Percentiles rank a stretch among this genome's conserved stretches.
These are phyloP conservation scores for Trichoderma sp. DNA, from an alignment of 2,329 filamentous ascomycete genomes.

Conservation along the genomic window DNA sequence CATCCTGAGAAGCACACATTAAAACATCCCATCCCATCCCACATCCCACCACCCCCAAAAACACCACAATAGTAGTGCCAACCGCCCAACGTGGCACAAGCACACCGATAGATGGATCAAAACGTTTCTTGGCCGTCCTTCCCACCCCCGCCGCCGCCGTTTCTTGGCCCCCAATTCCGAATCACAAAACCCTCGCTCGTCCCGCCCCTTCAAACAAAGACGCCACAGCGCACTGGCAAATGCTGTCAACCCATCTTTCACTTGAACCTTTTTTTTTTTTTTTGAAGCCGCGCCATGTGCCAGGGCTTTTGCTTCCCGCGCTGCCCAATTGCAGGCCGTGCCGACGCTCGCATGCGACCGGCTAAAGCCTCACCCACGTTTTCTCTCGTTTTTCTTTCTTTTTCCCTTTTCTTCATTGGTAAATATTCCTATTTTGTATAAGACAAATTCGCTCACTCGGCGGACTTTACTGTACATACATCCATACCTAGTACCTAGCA, in stretches of 20 bases:
- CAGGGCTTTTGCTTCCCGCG: neutral
- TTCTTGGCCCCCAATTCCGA: neutral
- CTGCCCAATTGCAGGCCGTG: constrained; percentile 1
- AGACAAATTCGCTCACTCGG: constrained; percentile 7
- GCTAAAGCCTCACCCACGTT: neutral
- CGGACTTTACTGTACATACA: neutral
- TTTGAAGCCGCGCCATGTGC: neutral
- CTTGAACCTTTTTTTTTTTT: neutral
- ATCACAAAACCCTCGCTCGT: neutral
- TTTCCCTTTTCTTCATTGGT: no score
- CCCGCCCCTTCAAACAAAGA: neutral
- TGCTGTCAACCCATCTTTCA: neutral
- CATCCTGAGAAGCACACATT: neutral
- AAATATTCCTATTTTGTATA: no score
- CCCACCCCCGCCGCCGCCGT: neutral
- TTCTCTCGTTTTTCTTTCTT: neutral
- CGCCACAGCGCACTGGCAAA: constrained; percentile 9
- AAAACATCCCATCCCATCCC: neutral
- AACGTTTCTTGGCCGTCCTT: neutral
- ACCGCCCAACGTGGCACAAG: neutral
- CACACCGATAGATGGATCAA: constrained; percentile 1
- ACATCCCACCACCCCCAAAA: neutral
- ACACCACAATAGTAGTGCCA: neutral
- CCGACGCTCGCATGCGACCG: neutral
- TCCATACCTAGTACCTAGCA: neutral